Evolutionary conservation across 176 grass and related monocot species (phyloP), one percentile per base, ranked within the genome.

Genomic region (Musa itinerans): DNA sequence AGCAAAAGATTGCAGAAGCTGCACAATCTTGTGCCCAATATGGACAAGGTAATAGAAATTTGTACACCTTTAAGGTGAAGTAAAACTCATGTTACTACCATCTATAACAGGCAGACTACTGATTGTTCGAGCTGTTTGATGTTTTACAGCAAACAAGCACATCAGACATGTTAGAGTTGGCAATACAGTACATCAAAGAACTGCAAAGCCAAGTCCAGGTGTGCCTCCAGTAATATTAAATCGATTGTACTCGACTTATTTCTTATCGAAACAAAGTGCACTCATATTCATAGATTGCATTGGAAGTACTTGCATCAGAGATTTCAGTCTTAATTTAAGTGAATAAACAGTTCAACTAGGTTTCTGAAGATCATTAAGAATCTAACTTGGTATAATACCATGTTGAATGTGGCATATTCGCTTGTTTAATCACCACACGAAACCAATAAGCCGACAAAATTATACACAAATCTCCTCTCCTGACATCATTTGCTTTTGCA

Each of bases 161-260:
- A 51, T 87, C 95, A 27, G 95, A 98, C 59, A 98, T 98, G 95
- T 79, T 98, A 76, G 95, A 98, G 55, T 83, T 98, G 68, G 88
- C 90, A 72, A 86, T 98, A 9, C 86, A 89, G 34, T 79, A 98
- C 88, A 98, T 98, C 78, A 94, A 76, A 73, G 88, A 87, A 13
- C 86, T 98, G 10, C 84, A 91, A 80, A 82, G 67, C 57, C 82
- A 94, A 83, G 59, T 94, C 66, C 74, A 98, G 95, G 95, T 94
- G 81, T 76, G 74, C 58, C 49, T 50, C 63, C 10, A 10, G 2
- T 50, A 34, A 11, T 8, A 2, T 65, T 29, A 29, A 43, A 43
- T 43, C 34, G 3, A 43, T 43, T 43, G 34, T 43, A 43, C 34
- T 43, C 3, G 34, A 43, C 34, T 27, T 43, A 43, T 43, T 43